Evolutionary conservation across 805 yeast species (phyloP), one percentile per base, ranked within the genome.

Genomic region (Kluyveromyces dobzhanskii): DNA sequence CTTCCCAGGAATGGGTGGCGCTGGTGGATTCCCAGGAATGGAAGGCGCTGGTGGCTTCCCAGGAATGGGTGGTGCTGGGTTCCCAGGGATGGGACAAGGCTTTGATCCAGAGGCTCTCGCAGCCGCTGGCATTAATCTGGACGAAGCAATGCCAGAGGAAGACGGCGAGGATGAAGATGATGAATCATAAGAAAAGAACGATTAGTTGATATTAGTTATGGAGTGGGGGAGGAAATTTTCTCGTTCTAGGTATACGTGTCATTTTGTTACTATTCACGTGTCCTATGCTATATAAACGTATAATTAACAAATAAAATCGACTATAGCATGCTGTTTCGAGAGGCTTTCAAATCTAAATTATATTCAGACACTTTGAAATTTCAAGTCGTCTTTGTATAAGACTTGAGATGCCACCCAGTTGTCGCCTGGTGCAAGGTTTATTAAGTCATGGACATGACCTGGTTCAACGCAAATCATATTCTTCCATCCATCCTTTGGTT

Each of bases 401-500:
- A 59, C 73, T 64, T 86, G 95, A 24, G 78, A 64, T 12, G 78
- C 96, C 11, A 63, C 61, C 95, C 95, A 88, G 45, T 69, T 68
- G 44, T 71, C 72, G 38, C 92, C 90, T n/a, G 90, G 80, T 36
- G 65, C 59, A 49, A 92, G 68, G 17, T 60, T 63, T 17, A 74
- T 67, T 55, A 83, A 81, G 34, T 79, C 77, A 42, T 75, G 70
- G 29, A 92, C 97, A 49, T 79, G 71, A 31, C 98, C 98, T 2
- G 96, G 94, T 62, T 92, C 98, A 41, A 92, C 74, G 64, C 98
- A 92, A 42, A 92, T 76, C 97, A 92, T 90, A 33, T 80, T 69
- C 48, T 77, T 71, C 67, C 70, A 92, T 4, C 96, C 97, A 39
- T 64, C 61, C 57, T 84, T 85, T 37, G 97, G 98, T 50, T 70